Evolutionary conservation across 2,329 filamentous ascomycete genomes (phyloP), one percentile per base, ranked within the genome.

Genomic region (Rutstroemia sp.): DNA sequence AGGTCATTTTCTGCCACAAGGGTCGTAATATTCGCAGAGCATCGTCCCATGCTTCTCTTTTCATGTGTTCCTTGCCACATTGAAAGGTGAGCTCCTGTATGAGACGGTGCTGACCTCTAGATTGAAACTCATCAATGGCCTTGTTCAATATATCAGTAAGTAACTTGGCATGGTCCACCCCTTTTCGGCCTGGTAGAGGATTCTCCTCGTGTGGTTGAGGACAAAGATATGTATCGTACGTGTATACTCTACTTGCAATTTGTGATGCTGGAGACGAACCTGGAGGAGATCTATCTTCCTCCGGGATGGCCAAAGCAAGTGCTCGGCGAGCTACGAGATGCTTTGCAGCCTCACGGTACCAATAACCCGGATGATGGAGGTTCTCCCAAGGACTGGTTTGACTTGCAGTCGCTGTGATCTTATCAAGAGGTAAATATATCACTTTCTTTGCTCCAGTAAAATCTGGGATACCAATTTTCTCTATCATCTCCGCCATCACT

Each of bases 151-250:
- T 74, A 42, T 80, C 74, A 23, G 83, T 72, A 34, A 86, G 80
- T 23, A 83, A 66, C 57, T 76, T 72, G 1, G 76, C 72, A 66
- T 86, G 82, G 58, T 84, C 75, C 44, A 81, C 73, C 0, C 80
- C 79, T 5, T 61, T 46, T 45, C 68, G 61, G 4, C 77, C 75
- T 19, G 72, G 67, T 14, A 83, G 61, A 0, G 82, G 81, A 49
- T 76, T 76, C 63, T 86, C 83, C 60, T 83, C 75, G 59, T 83
- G 74, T 1, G 84, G 83, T 41, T 82, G 77, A 12, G 81, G 82
- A 55, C 83, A 86, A 72, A 87, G 77, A 67, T 86, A 87, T 1
- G 79, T 82, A 66, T 87, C 84, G 60, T 86, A 85, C 1, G 74
- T 74, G 59, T 82, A 82, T 0, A 77, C 74, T 52, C 78, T 80